Percentiles rank a stretch among this genome's conserved stretches.
Evolutionary conservation across 148 eudicot genomes (phyloP).

Genomic region (Camellia japonica): DNA sequence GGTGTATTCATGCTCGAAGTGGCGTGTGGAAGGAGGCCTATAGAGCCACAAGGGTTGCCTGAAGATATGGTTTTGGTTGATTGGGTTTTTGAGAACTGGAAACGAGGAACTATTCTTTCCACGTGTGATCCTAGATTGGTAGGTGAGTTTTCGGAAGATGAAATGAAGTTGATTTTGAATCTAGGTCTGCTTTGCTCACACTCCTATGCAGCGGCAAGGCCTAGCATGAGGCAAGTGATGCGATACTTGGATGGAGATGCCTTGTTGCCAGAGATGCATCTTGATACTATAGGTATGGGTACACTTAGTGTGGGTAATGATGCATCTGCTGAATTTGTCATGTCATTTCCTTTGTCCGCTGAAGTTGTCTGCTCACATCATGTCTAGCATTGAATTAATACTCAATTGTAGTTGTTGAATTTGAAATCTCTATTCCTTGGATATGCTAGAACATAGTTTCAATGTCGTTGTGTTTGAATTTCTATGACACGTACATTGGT

Average conservation of each 20-base stretch:
- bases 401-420: neutral
- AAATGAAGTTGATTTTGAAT: constrained; percentile 36
- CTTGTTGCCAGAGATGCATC: constrained; percentile 12
- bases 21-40: constrained; percentile 1
- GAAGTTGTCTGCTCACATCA: neutral
- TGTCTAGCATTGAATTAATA: neutral
- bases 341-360: neutral
- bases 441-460: no score
- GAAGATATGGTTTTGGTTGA: constrained; percentile 17
- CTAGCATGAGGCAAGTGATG: constrained; percentile 40
- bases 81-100: constrained; percentile 29
- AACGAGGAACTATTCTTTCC: constrained; percentile 28
- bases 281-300: neutral
- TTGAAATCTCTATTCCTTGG: no score
- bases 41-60: neutral
- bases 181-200: constrained; percentile 41
- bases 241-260: constrained; percentile 27
- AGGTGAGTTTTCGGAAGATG: constrained; percentile 19
- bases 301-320: neutral
- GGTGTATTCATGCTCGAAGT: neutral
- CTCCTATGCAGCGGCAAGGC: constrained; percentile 28
- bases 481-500: no score
- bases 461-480: no score
- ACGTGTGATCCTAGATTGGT: constrained; percentile 28
- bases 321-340: neutral